Evolutionary conservation across 495 filamentous ascomycete genomes (phyloP), one percentile per base, ranked within the genome.

Genomic region (Tuber melanosporum): DNA sequence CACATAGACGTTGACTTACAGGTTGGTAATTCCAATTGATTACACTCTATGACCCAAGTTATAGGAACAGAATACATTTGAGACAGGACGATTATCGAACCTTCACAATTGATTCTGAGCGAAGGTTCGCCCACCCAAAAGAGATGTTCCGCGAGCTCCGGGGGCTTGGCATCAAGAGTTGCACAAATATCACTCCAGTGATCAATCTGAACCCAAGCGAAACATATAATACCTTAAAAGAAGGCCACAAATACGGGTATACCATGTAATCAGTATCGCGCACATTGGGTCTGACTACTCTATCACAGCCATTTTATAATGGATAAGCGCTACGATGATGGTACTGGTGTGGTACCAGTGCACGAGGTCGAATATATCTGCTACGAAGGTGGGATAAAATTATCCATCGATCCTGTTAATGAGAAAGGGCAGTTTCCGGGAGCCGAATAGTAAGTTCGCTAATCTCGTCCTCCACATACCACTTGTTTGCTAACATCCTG

Each of bases 1-100:
- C 81, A 83, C 62, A 76, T 83, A 42, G 81, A 83, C 42, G 80
- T 83, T 47, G 81, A 83, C 70, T 22, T 83, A 43, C 81, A 83
- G 75, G 74, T 76, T 19, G 39, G 71, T 15, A 22, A n/a, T 45
- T 26, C 36, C 12, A 32, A 12, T 14, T 57, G 14, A 32, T 66
- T 66, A 26, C 57, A 12, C 26, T 66, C 57, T 5, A 32, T 10
- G 15, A 0, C 57, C 57, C n/a, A 32, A 66, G 57, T 3, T 7
- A 42, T 17, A n/a, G n/a, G 22, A n/a, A n/a, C 20, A n/a, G n/a
- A 43, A 42, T 45, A 8, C 6, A 72, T 42, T 42, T 42, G 41
- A 20, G 77, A 70, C 72, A 82, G 75, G 72, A 78, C 22, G 70
- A 78, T 41, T 80, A 78, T 57, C 74, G 81, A 39, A 82, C 81